A percentile compares a stretch with the other conserved stretches of the same genome.
phyloP scores from a whole-genome alignment of 1,284 basidiomycete genomes.

The Stereum hirsutum region DNA sequence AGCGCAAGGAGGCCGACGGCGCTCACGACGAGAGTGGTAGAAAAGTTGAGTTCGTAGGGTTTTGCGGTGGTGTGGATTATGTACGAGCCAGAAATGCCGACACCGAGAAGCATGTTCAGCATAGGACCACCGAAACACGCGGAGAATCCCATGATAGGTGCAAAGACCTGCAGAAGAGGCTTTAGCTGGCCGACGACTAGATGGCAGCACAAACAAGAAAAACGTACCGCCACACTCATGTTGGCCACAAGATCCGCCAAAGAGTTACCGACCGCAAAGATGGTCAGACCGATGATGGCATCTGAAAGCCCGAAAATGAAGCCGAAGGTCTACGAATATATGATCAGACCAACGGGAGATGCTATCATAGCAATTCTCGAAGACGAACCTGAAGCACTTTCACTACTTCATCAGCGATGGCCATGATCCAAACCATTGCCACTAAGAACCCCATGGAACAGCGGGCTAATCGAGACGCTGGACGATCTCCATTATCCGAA shows the following conservation, averaged over 20 bases:
- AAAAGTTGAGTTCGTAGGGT: conserved; percentile 69
- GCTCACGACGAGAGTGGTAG: conserved; percentile 79
- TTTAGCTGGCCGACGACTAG: conserved; percentile 1
- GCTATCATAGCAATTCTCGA: neutral
- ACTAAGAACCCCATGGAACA: conserved; percentile 87
- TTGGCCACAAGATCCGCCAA: conserved; percentile 96
- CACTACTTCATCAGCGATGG: conserved; percentile 91
- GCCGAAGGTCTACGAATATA: conserved; percentile 65
- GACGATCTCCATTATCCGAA: conserved; percentile 50
- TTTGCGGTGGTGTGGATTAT: conserved; percentile 52
- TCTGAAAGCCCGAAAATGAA: conserved; percentile 93
- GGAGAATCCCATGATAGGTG: conserved; percentile 86
- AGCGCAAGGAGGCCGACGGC: conserved; percentile 70
- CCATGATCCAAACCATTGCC: conserved; percentile 91
- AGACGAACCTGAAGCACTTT: conserved; percentile 67
- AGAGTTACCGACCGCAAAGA: conserved; percentile 95
- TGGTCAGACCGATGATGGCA: conserved; percentile 92
- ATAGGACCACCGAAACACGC: conserved; percentile 94
- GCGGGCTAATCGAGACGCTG: conserved; percentile 57
- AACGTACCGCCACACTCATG: conserved; percentile 77
- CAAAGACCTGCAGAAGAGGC: conserved; percentile 45
- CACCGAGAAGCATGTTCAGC: conserved; percentile 92
- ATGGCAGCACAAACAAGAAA: neutral
- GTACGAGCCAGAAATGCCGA: conserved; percentile 74
- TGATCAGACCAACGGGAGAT: conserved; percentile 3